Evolutionary conservation across 352 stramenopile species (phyloP), one percentile per base, ranked within the genome.

Genomic region (Globisporangium paddicum): DNA sequence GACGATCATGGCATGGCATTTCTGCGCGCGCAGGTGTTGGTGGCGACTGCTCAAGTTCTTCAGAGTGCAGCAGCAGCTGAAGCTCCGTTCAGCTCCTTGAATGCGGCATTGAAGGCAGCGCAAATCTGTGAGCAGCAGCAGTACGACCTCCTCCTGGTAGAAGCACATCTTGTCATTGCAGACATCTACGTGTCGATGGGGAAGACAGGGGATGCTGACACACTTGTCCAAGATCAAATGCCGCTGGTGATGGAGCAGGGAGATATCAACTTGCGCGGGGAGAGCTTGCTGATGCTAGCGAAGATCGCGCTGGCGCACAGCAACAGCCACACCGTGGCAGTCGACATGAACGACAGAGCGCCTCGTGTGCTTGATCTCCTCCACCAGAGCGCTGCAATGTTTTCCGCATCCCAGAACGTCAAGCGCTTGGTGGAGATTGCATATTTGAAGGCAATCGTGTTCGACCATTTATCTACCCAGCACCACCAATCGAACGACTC

Each of bases 171-270:
- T 30, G 60, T 79, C 7, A 75, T 92, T 46, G 75, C 76, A 13
- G 79, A 92, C 38, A 69, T 89, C 6, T 78, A 84, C 14, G 60
- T 90, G 2, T 58, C 69, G 5, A 88, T 89, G 73, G 80, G 78
- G 6, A 82, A 77, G 23, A 30, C 68, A 16, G 60, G 69, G 28
- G 69, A 84, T 32, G 77, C 82, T 0, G 54, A 77, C 8, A 46
- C 71, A 21, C 59, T 92, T 16, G 57, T 92, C 14, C 66, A 77
- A 8, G 63, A 79, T 19, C 75, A 90, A 45, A 89, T 90, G 78
- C 57, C 75, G 14, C 30, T 89, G 14, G 69, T 86, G n/a, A 79
- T 84, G 60, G 80, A 92, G 38, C 71, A 89, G 54, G 80, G 80
- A 18, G 74, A 64, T 28, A 63, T 89, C 32, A 53, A 78, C 55